Evolutionary conservation across 2,329 filamentous ascomycete genomes (phyloP).

Genomic region (Emergomyces pasteurianus): DNA sequence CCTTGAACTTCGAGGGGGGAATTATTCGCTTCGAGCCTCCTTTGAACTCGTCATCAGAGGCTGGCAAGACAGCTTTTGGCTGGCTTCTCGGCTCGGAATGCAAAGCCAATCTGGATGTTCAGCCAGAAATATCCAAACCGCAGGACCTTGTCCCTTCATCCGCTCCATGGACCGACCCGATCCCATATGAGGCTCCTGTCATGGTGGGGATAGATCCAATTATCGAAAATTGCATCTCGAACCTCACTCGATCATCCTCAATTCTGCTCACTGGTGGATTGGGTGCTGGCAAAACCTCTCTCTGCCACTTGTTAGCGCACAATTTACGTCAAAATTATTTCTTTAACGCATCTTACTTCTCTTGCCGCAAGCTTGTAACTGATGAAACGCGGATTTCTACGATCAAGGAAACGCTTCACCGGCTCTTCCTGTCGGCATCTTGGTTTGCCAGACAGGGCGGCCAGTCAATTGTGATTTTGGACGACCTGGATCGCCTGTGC

Average conservation of each 20-base stretch:
- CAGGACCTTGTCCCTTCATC: slow-evolving; percentile 32
- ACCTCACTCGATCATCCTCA: slow-evolving; percentile 75
- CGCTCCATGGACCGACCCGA: slow-evolving; percentile 41
- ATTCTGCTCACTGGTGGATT: slow-evolving; percentile 80
- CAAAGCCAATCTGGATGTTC: slow-evolving; percentile 62
- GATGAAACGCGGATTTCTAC: slow-evolving; percentile 83
- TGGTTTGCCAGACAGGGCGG: slow-evolving; percentile 87
- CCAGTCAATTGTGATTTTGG: slow-evolving; percentile 70
- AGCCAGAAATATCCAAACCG: slow-evolving; percentile 58
- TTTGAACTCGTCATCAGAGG: slow-evolving; percentile 22
- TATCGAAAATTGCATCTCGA: slow-evolving; percentile 58
- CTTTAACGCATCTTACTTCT: slow-evolving; percentile 74
- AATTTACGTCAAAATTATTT: slow-evolving; percentile 59
- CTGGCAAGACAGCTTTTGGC: slow-evolving; percentile 21
- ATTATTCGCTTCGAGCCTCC: slow-evolving; percentile 65
- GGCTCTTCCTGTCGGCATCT: slow-evolving; percentile 75
- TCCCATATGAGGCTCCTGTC: slow-evolving; percentile 43
- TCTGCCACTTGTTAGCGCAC: slow-evolving; percentile 65
- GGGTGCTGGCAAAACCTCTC: slow-evolving; percentile 77
- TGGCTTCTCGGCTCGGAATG: slow-evolving; percentile 74
- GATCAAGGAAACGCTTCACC: slow-evolving; percentile 76
- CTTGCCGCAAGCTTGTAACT: slow-evolving; percentile 75
- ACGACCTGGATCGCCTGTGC: slow-evolving; percentile 87
- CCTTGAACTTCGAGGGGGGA: slow-evolving; percentile 67
- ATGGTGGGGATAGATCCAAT: slow-evolving; percentile 78